Base-by-base conservation (phyloP, 2,329 filamentous ascomycete species). In the Pseudopyricularia javanii region DNA sequence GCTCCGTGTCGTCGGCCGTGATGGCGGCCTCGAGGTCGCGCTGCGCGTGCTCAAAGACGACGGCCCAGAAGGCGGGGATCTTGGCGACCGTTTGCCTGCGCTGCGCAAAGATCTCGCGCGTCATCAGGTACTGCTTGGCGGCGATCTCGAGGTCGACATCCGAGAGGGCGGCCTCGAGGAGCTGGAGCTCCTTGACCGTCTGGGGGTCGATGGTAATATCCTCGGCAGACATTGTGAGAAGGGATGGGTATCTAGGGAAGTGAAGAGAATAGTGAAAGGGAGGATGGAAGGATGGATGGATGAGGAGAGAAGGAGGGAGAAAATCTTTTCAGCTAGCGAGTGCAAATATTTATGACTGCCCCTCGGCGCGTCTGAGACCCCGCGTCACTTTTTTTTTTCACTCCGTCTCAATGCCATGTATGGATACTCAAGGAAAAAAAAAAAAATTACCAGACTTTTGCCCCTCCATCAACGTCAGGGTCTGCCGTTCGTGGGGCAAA, bases 51-150 rank as follows among this genome's bases (percentile, higher is more conserved):
- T 84, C 78, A 64, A 87, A 75, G 35, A 86, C 82, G 50, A 83
- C 77, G 43, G 80, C 71, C 83, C 84, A 87, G 74, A 87, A 88
- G 65, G 79, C 74, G 50, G 74, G 74, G 61, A 86, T 80, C 58
- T 74, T 71, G 55, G 70, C 64, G 57, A 84, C 74, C 55, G 83
- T 69, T 40, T 70, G 68, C 59, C 75, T 72, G 63, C 83, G 83
- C 63, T 80, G 79, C 49, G 74, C 69, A 68, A 81, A 85, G 57
- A 65, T 62, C 57, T 60, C 57, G 51, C 57, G 56, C 47, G 58
- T 60, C 62, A 64, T 60, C 33, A 65, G 57, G 54, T 61, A 63
- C 57, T 63, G 59, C 60, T 64, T 64, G 30, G 61, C 62, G 11
- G 62, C 61, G 50, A 65, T 59, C 58, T 65, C 63, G 17, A 57